Base-by-base conservation (phyloP, 78 protist genomes). In the Dictyostelium purpureum region DNA sequence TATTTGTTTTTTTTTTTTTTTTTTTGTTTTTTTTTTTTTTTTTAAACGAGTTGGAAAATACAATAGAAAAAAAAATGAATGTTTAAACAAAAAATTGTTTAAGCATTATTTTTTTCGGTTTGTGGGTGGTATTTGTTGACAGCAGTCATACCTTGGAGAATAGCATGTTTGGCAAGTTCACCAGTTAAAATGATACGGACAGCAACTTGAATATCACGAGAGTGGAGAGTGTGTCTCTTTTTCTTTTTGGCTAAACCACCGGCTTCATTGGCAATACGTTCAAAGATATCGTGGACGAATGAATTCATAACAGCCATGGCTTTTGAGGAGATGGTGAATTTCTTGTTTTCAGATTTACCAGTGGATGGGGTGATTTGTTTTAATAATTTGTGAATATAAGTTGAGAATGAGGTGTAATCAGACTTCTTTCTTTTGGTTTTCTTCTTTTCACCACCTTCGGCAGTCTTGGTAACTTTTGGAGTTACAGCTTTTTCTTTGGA, bases 141-240 rank as follows among this genome's bases (percentile, higher is more conserved):
- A 33, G 99, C 98, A 96, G 96, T 96, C 90, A 96, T 94, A 38
- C 98, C 99, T 90, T 97, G 97, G 67, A 96, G 85, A 85, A 97
- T 96, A 51, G 99, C 99, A 85, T 97, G 99, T 94, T 97, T 96
- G 61, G 99, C 97, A 14, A 97, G 96, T 89, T 97, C 99, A 38
- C 98, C 98, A 66, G 99, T 96, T n/a, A 97, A 94, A 43, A 96
- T 49, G 77, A 96, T 95, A 42, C 98, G 96, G 56, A 95, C 97
- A 26, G 98, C 97, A 6, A 96, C 93, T 91, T 97, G 98, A 70
- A 97, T 97, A 76, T 97, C 98, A 61, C 98, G 74, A 26, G 96
- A 87, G 76, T 92, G 83, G 88, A 96, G 70, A 79, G 97, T 96
- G 33, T 54, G 37, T 73, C 81, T 56, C 95, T 90, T 89, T 96